phyloP scores from a whole-genome alignment of 805 yeast species.

The Pichia ethanolica region DNA sequence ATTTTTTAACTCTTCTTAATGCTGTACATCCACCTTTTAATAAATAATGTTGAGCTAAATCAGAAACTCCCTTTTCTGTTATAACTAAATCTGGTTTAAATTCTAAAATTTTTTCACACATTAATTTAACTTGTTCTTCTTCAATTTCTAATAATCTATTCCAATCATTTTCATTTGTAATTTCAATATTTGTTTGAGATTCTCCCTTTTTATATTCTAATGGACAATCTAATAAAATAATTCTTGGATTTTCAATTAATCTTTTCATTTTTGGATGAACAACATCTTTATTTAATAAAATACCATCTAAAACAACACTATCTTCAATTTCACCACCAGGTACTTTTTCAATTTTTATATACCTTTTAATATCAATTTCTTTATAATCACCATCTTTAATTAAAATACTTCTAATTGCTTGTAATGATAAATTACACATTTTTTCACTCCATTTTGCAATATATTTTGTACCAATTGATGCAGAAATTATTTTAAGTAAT shows the following conservation, averaged over 20 bases:
- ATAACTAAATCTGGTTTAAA: constrained; percentile 91
- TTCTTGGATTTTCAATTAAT: constrained; percentile 77
- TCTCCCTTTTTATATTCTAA: constrained; percentile 98
- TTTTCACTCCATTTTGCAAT: constrained; percentile 82
- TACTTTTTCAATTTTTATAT: constrained; percentile 87
- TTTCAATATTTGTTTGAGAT: constrained; percentile 96
- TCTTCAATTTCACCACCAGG: constrained; percentile 98
- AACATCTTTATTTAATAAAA: constrained; percentile 89
- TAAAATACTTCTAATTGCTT: constrained; percentile 80
- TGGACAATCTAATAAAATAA: constrained; percentile 89
- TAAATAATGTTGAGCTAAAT: constrained; percentile 92
- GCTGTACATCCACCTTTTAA: constrained; percentile 91
- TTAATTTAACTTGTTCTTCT: constrained; percentile 87
- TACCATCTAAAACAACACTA: constrained; percentile 81
- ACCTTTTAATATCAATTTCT: constrained; percentile 90
- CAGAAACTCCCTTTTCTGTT: constrained; percentile 97
- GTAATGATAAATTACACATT: constrained; percentile 84
- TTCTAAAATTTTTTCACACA: constrained; percentile 79
- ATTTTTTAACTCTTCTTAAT: constrained; percentile 88
- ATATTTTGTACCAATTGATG: constrained; percentile 95
- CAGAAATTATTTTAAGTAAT: constrained; percentile 76
- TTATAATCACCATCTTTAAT: constrained; percentile 53
- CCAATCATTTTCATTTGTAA: constrained; percentile 95
- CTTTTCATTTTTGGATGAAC: constrained; percentile 99
- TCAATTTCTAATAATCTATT: constrained; percentile 89